A percentile compares a stretch with the other conserved stretches of the same genome.
These are phyloP conservation scores for Capsicum pubescens DNA, from an alignment of 257 asterid species.

Conservation along the genomic window DNA sequence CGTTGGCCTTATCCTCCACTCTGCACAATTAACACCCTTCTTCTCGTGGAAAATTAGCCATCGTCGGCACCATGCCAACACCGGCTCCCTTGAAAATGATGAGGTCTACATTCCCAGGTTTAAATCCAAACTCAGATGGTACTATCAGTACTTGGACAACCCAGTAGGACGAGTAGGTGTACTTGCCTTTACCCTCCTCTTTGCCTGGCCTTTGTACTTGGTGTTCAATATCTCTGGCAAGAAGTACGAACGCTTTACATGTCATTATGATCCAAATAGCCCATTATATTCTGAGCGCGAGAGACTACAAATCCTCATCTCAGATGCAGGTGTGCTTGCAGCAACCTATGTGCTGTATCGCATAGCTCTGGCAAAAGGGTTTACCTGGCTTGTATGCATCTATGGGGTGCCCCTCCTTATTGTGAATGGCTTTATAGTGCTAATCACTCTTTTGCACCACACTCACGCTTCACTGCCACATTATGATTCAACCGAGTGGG, in stretches of 20 bases:
- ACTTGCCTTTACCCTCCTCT: background rate
- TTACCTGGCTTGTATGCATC: background rate
- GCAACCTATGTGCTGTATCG: background rate
- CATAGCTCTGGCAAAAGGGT: background rate
- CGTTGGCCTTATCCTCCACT: background rate
- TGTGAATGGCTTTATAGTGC: background rate
- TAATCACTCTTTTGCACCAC: background rate
- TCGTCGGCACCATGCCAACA: background rate
- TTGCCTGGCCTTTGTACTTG: constrained; percentile 12
- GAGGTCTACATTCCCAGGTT: background rate
- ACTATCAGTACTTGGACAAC: background rate
- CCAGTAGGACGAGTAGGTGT: background rate
- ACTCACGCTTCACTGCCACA: background rate
- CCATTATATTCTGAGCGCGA: background rate
- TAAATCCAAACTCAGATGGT: background rate
- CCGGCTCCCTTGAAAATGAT: background rate
- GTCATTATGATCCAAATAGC: constrained; percentile 2
- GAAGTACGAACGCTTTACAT: background rate
- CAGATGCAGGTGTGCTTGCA: background rate
- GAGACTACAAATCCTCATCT: background rate
- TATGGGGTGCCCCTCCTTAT: background rate
- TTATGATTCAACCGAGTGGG: background rate
- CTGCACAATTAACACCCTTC: constrained; percentile 3
- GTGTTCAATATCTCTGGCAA: background rate
- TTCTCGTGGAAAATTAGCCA: constrained; percentile 13